Conservation (phyloP, 108 stramenopile species). For the Craspedostauros australis region DNA sequence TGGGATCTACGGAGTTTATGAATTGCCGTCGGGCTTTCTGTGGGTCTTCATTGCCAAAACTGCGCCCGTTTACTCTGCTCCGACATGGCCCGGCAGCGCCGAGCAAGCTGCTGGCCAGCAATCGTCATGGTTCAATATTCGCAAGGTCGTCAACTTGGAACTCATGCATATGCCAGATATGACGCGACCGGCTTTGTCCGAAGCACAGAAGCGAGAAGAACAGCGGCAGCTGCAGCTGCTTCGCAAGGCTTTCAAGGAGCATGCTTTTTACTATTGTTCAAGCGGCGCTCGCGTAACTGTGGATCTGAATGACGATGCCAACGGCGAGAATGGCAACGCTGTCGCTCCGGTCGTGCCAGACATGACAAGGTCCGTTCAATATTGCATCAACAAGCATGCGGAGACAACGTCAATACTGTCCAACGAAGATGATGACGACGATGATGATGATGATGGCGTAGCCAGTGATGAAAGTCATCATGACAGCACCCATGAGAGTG, state of each 20-base stretch:
- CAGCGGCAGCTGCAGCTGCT: slow-evolving; percentile 61
- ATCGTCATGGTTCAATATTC: slow-evolving; percentile 40
- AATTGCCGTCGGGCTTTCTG: slow-evolving; percentile 59
- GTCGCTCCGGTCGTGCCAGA: slow-evolving; percentile 33
- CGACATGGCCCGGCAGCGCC: slow-evolving; percentile 1
- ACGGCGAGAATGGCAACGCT: slow-evolving; percentile 1
- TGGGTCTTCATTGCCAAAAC: slow-evolving; percentile 54
- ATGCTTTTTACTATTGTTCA: slow-evolving; percentile 75
- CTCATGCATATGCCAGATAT: slow-evolving; percentile 41
- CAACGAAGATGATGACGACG: background rate
- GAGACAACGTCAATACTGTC: background rate
- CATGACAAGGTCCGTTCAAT: slow-evolving; percentile 59
- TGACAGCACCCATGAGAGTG: background rate
- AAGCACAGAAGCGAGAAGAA: slow-evolving; percentile 40
- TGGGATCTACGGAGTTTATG: slow-evolving; percentile 77
- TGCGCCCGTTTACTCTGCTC: slow-evolving; percentile 48
- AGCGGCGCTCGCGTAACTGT: too few relatives aligned
- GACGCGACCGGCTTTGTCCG: slow-evolving; percentile 6
- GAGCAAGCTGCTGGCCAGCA: background rate
- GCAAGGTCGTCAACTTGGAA: slow-evolving; percentile 48
- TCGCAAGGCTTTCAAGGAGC: slow-evolving; percentile 61
- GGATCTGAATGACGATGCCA: slow-evolving; percentile 7
- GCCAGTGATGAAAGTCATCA: slow-evolving; percentile 2
- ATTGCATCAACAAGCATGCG: slow-evolving; percentile 13
- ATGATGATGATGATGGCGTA: slow-evolving; percentile 10